Base-by-base conservation (phyloP, 805 yeast genomes). In the Myxozyma neglecta region DNA sequence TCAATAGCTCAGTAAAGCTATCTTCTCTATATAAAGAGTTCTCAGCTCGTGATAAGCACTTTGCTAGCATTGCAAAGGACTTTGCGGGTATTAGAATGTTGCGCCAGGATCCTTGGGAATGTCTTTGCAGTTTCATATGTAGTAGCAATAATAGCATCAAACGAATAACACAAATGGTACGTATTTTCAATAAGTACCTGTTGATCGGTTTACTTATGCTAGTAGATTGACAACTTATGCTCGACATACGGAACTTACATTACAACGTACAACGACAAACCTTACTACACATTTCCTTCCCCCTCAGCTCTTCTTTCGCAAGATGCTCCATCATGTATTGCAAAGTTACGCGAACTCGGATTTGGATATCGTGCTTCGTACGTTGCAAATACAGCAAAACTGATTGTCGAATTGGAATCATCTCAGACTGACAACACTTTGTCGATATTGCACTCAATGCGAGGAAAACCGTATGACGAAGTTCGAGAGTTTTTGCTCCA, bases 101-200 rank as follows among this genome's bases (percentile, higher is more conserved):
- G 34, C 80, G 92, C 42, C 98, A 94, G 73, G 97, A 93, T 66
- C 98, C 99, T 0, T 94, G 98, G 98, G 99, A 94, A 68, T 90
- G 93, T 47, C 77, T 91, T 49, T 77, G 93, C 18, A 88, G 94
- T 1, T 94, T 93, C 67, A 94, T 94, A 10, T 94, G 98, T 75
- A 90, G 97, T 1, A 86, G 96, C n/a, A 94, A 94, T 74, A 94
- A 94, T 75, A 94, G 94, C 70, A 94, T 94, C 57, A 90, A 93
- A 70, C 80, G 99, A 42, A 94, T 94, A 50, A 88, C 96, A 1
- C 87, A 87, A 69, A 91, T 94, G 97, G 94, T 97, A 36, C 13
- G 35, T 34, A 2, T 6, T 5, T 24, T 8, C 37, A 24, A n/a
- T 42, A 13, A n/a, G 10, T 42, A 3, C 5, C 3, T n/a, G 3